A percentile compares a stretch with the other conserved stretches of the same genome.
These are phyloP conservation scores for Metschnikowia henanensis DNA, from an alignment of 805 yeast genomes.

Conservation along the genomic window DNA sequence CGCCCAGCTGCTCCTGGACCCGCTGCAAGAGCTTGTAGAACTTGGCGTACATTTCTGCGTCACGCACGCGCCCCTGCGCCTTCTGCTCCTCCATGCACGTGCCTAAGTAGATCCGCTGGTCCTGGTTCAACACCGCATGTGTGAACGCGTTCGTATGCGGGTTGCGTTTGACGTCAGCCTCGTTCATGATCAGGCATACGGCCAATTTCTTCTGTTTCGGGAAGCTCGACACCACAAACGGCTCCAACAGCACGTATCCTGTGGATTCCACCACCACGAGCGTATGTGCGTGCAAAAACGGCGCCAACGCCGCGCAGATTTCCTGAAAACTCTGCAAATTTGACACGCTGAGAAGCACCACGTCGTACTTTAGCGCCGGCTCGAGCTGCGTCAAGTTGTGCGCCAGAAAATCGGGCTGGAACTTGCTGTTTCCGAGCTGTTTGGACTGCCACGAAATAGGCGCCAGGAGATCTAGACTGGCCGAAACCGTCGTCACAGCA, in stretches of 20 bases:
- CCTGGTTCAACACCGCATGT: slow-evolving; percentile 32
- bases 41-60: slow-evolving; percentile 13
- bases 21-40: slow-evolving; percentile 34
- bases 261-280: slow-evolving; percentile 66
- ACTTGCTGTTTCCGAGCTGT: slow-evolving; percentile 14
- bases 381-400: slow-evolving; percentile 17
- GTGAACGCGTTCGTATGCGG: slow-evolving; percentile 25
- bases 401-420: slow-evolving; percentile 19
- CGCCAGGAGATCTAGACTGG: slow-evolving; percentile 20
- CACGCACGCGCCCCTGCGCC: slow-evolving; percentile 12
- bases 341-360: slow-evolving; percentile 34
- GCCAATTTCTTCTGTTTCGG: slow-evolving; percentile 28
- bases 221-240: slow-evolving; percentile 54
- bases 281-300: slow-evolving; percentile 38
- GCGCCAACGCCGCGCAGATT: slow-evolving; percentile 24
- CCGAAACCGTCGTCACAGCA: slow-evolving; percentile 40
- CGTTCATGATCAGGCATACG: slow-evolving; percentile 60
- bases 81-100: slow-evolving; percentile 17
- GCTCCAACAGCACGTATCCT: slow-evolving; percentile 71
- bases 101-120: slow-evolving; percentile 47
- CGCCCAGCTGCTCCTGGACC: slow-evolving; percentile 32
- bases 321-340: slow-evolving; percentile 42
- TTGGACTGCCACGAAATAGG: slow-evolving; percentile 22
- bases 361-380: slow-evolving; percentile 26
- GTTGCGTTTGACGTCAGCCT: slow-evolving; percentile 51